Base-by-base conservation (phyloP, 2,329 filamentous ascomycete species). In the Cladophialophora exuberans region DNA sequence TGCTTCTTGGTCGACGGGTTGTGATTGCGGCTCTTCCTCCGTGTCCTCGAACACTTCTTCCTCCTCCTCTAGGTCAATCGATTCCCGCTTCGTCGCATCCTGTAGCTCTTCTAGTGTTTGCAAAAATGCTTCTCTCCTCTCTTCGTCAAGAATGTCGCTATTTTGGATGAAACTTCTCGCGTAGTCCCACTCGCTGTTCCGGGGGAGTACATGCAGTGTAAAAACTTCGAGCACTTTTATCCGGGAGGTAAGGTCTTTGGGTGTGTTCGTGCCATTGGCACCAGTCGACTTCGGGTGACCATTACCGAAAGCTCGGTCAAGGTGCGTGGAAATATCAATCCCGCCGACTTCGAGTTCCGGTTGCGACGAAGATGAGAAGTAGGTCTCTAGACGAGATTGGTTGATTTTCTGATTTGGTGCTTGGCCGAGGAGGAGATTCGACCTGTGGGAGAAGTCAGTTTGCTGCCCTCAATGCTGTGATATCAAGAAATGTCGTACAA, bases 101-200 rank as follows among this genome's bases (percentile, higher is more conserved):
- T 88, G 87, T 25, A 97, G 77, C 49, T 84, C 87, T 68, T 95
- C 85, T 13, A 97, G 78, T 3, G 92, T 93, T 64, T 93, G 87
- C 13, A 96, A 75, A 70, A 97, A 97, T 0, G 89, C 86, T 65
- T 97, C 90, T 60, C 90, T 85, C 39, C 90, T 84, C 74, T 97
- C 94, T 48, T 97, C 93, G 69, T 97, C 93, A 1, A 99, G 80
- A 22, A 96, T 84, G 42, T 93, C 86, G 70, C 86, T 94, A 67
- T 90, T 84, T 66, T 81, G 84, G 67, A 97, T 95, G 70, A 97
- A 97, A 64, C 96, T 89, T 56, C 85, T 83, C 3, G 94, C 90
- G 66, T 97, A 97, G 55, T 96, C 90, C 94, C 94, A 99, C 73
- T 97, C 91, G 52, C 90, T 86, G 65, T 97, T 97, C 49, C 90